Percentiles rank a stretch among this genome's conserved stretches.
Conservation (phyloP, 73 alveolate genomes). For the Tetrahymena borealis region DNA sequence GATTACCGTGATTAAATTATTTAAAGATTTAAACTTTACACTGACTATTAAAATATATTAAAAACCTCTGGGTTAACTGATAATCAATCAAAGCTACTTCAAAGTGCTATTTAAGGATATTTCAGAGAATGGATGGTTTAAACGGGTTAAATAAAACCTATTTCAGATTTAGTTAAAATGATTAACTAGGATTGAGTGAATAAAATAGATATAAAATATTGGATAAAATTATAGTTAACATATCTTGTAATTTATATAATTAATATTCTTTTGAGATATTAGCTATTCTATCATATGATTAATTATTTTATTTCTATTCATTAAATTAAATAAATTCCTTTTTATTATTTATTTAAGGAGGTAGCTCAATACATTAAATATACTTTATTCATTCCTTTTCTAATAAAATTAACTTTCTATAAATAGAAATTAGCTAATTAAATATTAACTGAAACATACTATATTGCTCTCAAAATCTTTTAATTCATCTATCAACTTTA, state of each 20-base stretch:
- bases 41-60: background rate
- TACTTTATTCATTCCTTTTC: no score
- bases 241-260: background rate
- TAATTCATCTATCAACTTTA: no score
- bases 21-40: slow-evolving; percentile 21
- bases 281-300: no score
- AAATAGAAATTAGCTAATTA: no score
- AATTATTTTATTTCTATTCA: no score
- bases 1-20: slow-evolving; percentile 21
- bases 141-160: slow-evolving; percentile 35
- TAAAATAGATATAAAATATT: background rate
- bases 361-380: no score
- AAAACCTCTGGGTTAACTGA: slow-evolving; percentile 24
- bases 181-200: slow-evolving; percentile 27
- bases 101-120: slow-evolving; percentile 42
- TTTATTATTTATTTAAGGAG: no score
- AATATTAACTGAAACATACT: no score
- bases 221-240: background rate
- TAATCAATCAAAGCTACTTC: background rate
- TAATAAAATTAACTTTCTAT: no score
- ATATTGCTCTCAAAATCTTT: no score
- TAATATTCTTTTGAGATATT: no score
- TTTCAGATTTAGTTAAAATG: slow-evolving; percentile 44
- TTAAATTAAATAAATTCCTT: no score
- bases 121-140: slow-evolving; percentile 54